Conservation (phyloP, 441 rosid species). For the Aquilaria agallochum region DNA sequence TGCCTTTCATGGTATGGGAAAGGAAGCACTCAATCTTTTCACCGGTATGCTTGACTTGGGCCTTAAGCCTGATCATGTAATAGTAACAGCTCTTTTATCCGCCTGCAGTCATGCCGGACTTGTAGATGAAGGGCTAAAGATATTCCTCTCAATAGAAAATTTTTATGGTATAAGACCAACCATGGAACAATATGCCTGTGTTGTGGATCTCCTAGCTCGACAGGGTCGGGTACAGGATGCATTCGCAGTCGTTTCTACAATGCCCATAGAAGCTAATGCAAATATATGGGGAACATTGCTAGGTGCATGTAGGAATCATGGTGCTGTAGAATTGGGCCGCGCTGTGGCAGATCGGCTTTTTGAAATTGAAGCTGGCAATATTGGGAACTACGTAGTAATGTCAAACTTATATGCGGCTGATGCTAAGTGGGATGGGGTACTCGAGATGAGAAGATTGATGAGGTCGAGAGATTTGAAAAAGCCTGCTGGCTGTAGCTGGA, state of each 20-base stretch:
- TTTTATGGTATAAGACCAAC: conserved; percentile 61
- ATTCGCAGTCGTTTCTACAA: conserved; percentile 42
- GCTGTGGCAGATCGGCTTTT: conserved; percentile 56
- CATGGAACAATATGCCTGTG: conserved; percentile 68
- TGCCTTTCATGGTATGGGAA: conserved; percentile 83
- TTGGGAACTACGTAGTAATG: conserved; percentile 63
- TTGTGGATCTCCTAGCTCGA: conserved; percentile 85
- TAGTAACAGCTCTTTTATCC: conserved; percentile 65
- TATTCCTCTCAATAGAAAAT: conserved; percentile 51
- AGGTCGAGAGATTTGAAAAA: conserved; percentile 61
- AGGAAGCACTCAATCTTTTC: conserved; percentile 67
- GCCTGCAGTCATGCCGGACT: conserved; percentile 89
- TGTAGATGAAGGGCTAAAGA: conserved; percentile 55
- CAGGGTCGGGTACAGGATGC: conserved; percentile 71
- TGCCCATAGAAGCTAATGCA: conserved; percentile 63
- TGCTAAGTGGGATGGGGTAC: conserved; percentile 69
- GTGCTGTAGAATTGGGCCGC: conserved; percentile 59
- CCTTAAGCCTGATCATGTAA: conserved; percentile 68
- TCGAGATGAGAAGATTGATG: conserved; percentile 73
- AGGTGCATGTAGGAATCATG: conserved; percentile 70
- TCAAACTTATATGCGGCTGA: conserved; percentile 83
- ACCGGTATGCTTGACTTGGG: conserved; percentile 49
- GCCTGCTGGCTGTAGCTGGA: conserved; percentile 92
- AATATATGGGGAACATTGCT: conserved; percentile 72
- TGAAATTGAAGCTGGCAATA: conserved; percentile 48